Base-by-base conservation (phyloP, 2,329 filamentous ascomycete species). In the Fusarium albosuccineum region DNA sequence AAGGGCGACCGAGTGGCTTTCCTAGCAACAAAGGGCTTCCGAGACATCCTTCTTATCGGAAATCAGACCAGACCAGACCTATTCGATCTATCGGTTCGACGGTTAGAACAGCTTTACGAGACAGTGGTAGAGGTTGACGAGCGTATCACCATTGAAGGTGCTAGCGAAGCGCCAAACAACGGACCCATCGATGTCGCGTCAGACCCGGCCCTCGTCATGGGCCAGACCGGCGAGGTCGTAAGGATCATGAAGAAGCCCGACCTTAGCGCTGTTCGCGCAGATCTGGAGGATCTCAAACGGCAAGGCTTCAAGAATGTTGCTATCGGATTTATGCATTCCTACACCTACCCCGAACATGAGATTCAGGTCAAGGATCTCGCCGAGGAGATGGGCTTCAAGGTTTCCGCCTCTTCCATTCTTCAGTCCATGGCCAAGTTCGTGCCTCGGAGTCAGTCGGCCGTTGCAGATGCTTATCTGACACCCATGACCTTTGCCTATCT, bases 61-160 rank as follows among this genome's bases (percentile, higher is more conserved):
- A 92, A 93, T 70, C 91, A 93, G 78, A 88, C 88, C 2, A 83
- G 91, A 17, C 91, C 91, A 1, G 85, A 90, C 62, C 91, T 93
- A 55, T 93, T 93, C 67, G 91, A 92, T 70, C 81, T 93, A 8
- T 88, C 89, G 3, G 91, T 93, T 42, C 80, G 84, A 53, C 88
- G 90, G 55, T 88, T 90, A 1, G 88, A 91, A 49, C 87, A 91
- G 9, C 82, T 93, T 3, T 92, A 92, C 73, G 87, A 90, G 68
- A 85, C 80, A 34, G 91, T 93, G 0, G 81, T 93, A 3, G 91
- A 93, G 76, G 85, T 93, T n/a, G 88, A 92, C 54, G 91, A 93
- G 79, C 82, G 91, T 34, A 89, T 93, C 5, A 92, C 91, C 0
- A 78, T 93, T 48, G 91, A 93, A 67, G 89, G 92, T 65, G 92